Evolutionary conservation across 2,329 filamentous ascomycete genomes (phyloP), one percentile per base, ranked within the genome.

Genomic region (Fusarium citri): DNA sequence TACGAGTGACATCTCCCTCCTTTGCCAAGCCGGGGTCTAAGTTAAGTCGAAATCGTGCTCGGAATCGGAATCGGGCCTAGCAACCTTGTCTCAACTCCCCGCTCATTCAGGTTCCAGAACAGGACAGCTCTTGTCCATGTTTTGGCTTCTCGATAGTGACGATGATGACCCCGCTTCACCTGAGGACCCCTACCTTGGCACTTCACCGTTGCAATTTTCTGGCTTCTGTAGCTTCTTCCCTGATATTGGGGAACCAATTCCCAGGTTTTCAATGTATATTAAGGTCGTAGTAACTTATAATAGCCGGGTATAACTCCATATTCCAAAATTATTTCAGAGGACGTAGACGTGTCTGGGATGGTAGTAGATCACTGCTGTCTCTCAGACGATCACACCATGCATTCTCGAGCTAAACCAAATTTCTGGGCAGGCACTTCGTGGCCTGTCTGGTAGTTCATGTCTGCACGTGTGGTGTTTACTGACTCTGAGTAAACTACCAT

Each of bases 1-100:
- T 37, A 55, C 48, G 47, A 64, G 64, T 71, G 63, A 64, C 64
- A 58, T 68, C 55, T 50, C 55, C 51, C 57, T 46, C 43, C 20
- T 46, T 34, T 65, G 64, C 68, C 68, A 59, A 71, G 68, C 58
- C 68, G 66, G 59, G 61, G 61, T 66, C 54, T 61, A 64, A 66
- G 47, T 54, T 37, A 40, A 68, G 64, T 30, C 28, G 14, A 30
- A 30, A 65, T 65, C 50, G 42, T 48, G 55, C 43, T 57, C 56
- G 41, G 42, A 69, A 64, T 55, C 57, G 42, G 42, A 69, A 64
- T 69, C 43, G 66, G 51, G 56, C 40, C 66, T 59, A 59, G 66
- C 43, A 62, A 54, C 62, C 48, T 62, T 67, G 57, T 68, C 57
- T 68, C 16, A 45, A 70, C 55, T 57, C 67, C 63, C 67, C 68